Evolutionary conservation across 805 yeast genomes (phyloP), one percentile per base, ranked within the genome.

Genomic region (Candida ascalaphidarum): DNA sequence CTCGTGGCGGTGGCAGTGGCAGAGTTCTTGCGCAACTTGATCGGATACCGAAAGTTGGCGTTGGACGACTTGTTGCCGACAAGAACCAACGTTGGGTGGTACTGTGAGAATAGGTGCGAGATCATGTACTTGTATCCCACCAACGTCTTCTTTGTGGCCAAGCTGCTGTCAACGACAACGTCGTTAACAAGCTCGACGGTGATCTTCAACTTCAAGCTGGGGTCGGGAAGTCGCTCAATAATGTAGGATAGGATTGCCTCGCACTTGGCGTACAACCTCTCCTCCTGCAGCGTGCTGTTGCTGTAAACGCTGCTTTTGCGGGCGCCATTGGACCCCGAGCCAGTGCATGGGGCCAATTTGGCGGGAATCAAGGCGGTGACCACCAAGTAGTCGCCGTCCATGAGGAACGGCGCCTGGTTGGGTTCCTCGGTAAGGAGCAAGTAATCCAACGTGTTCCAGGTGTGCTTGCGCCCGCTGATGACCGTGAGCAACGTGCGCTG

Each of bases 391-490:
- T 63, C 69, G 4, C 65, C 67, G 33, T 58, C 44, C 28, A 47
- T 48, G 14, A 62, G 41, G 29, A 61, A 57, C 10, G 39, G 22
- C 11, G 29, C 13, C 11, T 24, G 24, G 8, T 26, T 14, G 21
- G 24, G 34, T 12, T 31, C 26, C 11, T 27, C 38, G 3, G 39
- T 44, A 18, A 41, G 32, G 21, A 58, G 41, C 25, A 63, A 41
- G 65, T 65, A 62, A 33, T 59, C 61, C 3, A 61, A 22, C 11
- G 63, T 38, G 33, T 58, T 60, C 69, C 68, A 62, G n/a, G 66
- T 49, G 39, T 63, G 69, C 26, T 46, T 50, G 32, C 68, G 46
- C 6, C 69, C 69, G 8, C 58, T 52, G 12, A 62, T 43, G 3
- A 58, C 47, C 3, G 61, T 48, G 14, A 63, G 46, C 14, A 63